phyloP scores from a whole-genome alignment of 768 basidiomycete species.

The Porphyrellus cyaneotinctus region DNA sequence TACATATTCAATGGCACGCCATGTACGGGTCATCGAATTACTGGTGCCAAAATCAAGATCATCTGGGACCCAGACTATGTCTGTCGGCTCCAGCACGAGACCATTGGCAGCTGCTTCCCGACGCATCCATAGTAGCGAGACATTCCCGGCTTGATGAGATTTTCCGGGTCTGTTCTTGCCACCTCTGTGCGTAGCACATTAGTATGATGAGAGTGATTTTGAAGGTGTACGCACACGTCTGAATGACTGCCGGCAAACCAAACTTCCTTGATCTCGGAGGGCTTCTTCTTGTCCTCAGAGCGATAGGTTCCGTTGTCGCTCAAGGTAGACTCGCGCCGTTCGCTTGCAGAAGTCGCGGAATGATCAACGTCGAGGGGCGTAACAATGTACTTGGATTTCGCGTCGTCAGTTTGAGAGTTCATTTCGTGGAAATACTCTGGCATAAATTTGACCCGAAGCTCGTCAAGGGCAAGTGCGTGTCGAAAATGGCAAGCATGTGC shows the following conservation, averaged over 20 bases:
- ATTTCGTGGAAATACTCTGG: constrained; percentile 33
- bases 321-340: background rate
- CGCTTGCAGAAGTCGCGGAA: background rate
- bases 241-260: constrained; percentile 43
- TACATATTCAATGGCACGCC: constrained; percentile 19
- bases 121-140: no score
- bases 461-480: constrained; percentile 15
- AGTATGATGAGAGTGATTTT: background rate
- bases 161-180: constrained; percentile 22
- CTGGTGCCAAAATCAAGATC: constrained; percentile 22
- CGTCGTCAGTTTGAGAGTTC: constrained; percentile 17
- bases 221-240: constrained; percentile 26
- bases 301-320: background rate
- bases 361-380: background rate
- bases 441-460: constrained; percentile 44
- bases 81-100: constrained; percentile 24
- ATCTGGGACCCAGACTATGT: constrained; percentile 27
- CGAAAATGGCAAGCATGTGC: constrained; percentile 13
- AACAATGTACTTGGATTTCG: constrained; percentile 13
- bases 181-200: constrained; percentile 12
- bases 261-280: constrained; percentile 45
- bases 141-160: constrained; percentile 23
- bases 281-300: background rate
- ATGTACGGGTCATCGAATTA: constrained; percentile 17
- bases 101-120: constrained; percentile 27